Percentiles rank a stretch among this genome's conserved stretches.
Conservation (phyloP, 1,284 basidiomycete species). For the Neonothopanus nambi region DNA sequence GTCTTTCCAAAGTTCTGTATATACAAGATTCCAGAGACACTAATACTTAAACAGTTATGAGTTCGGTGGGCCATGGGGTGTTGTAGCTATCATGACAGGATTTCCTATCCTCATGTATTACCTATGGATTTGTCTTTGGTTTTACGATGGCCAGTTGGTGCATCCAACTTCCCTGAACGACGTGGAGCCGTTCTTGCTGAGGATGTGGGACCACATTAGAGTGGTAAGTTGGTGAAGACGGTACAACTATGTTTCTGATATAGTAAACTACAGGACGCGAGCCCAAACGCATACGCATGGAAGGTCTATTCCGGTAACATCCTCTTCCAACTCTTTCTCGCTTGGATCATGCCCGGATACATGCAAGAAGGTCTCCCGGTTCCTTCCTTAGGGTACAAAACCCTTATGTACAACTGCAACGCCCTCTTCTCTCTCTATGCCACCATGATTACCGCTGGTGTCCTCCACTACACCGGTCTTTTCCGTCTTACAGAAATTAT, state of each 20-base stretch:
- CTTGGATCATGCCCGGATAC: slow-evolving; percentile 90
- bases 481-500: slow-evolving; percentile 96
- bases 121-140: slow-evolving; percentile 97
- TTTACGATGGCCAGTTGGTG: slow-evolving; percentile 90
- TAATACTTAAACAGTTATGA: slow-evolving; percentile 65
- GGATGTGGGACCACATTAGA: slow-evolving; percentile 84
- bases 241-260: background rate
- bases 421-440: slow-evolving; percentile 87
- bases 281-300: slow-evolving; percentile 86
- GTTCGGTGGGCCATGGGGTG: slow-evolving; percentile 94
- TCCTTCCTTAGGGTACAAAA: slow-evolving; percentile 89
- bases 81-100: slow-evolving; percentile 90
- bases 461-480: slow-evolving; percentile 79
- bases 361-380: slow-evolving; percentile 93
- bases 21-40: slow-evolving; percentile 18
- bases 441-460: slow-evolving; percentile 77
- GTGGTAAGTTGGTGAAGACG: slow-evolving; percentile 49
- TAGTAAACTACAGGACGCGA: slow-evolving; percentile 69
- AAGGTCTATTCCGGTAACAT: slow-evolving; percentile 90
- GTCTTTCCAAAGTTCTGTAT: slow-evolving; percentile 26
- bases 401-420: slow-evolving; percentile 96
- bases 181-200: slow-evolving; percentile 75
- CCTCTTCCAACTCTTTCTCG: slow-evolving; percentile 87
- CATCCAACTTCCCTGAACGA: slow-evolving; percentile 73
- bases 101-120: slow-evolving; percentile 97